phyloP scores from a whole-genome alignment of 2,329 filamentous ascomycete species.

The Pezicula carpinea region DNA sequence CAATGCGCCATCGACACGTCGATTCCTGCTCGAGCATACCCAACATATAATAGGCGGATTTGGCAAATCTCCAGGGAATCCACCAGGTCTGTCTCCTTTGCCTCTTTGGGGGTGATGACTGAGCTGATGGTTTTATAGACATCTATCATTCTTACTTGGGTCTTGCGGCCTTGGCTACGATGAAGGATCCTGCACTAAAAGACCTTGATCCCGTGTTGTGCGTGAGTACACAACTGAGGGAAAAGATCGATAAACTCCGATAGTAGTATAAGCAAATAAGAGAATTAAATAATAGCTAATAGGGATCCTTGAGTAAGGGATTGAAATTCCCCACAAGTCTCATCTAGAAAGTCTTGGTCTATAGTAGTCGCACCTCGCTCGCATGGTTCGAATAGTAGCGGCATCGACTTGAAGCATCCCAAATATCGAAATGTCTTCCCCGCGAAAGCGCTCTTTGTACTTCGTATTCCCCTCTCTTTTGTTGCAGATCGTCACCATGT shows the following conservation, averaged over 20 bases:
- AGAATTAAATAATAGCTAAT: no score
- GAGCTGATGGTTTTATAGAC: slow-evolving; percentile 39
- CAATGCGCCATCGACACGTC: slow-evolving; percentile 55
- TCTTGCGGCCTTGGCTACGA: slow-evolving; percentile 70
- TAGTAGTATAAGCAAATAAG: no score
- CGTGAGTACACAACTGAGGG: slow-evolving; percentile 57
- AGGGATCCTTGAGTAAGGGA: no score
- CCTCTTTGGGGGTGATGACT: background rate
- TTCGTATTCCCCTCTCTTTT: no score
- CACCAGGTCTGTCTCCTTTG: slow-evolving; percentile 49
- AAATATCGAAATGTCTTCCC: no score
- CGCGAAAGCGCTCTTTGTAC: no score
- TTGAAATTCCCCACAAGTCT: no score
- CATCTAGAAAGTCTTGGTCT: no score
- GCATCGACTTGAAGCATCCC: no score
- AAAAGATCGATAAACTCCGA: slow-evolving; percentile 36
- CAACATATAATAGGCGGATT: slow-evolving; percentile 84
- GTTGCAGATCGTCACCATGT: no score
- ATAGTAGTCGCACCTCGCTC: no score
- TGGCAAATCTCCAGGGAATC: slow-evolving; percentile 63
- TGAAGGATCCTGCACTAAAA: slow-evolving; percentile 66
- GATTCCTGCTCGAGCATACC: slow-evolving; percentile 78
- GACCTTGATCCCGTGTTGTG: slow-evolving; percentile 72
- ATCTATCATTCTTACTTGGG: slow-evolving; percentile 89
- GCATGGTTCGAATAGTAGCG: no score